These are phyloP conservation scores for Kluyveromyces aestuarii DNA, from an alignment of 805 yeast genomes.

Conservation along the genomic window DNA sequence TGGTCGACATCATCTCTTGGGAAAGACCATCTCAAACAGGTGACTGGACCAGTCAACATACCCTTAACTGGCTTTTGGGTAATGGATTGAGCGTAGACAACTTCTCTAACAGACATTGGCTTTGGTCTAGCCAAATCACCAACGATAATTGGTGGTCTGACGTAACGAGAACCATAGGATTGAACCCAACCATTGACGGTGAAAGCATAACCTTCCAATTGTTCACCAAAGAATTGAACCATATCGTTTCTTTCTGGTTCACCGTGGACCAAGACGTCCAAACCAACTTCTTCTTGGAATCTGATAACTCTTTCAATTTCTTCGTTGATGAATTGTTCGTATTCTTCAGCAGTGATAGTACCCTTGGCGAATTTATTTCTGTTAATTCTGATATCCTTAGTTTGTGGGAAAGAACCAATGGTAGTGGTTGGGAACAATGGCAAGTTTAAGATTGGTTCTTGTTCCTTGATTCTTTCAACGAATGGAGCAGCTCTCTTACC, in stretches of 20 bases:
- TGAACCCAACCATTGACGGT: constrained; percentile 99
- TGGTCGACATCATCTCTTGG: constrained; percentile 97
- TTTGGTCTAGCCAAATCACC: constrained; percentile 99
- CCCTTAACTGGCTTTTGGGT: constrained; percentile 97
- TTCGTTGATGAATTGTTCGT: constrained; percentile 92
- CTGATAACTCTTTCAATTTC: constrained; percentile 93
- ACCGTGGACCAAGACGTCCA: constrained; percentile 98
- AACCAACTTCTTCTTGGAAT: constrained; percentile 98
- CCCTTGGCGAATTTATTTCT: constrained; percentile 99
- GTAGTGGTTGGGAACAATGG: constrained; percentile 99
- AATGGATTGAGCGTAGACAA: constrained; percentile 96
- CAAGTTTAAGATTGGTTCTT: constrained; percentile 78
- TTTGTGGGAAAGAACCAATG: constrained; percentile 99
- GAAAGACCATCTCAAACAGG: constrained; percentile 99
- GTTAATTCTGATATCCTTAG: constrained; percentile 96
- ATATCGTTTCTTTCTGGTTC: constrained; percentile 99
- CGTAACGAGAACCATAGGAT: constrained; percentile 99
- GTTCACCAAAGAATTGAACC: constrained; percentile 99
- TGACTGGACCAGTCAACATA: constrained; percentile 99
- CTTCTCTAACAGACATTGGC: constrained; percentile 98
- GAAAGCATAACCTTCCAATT: constrained; percentile 96
- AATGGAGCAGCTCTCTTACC: constrained; percentile 82
- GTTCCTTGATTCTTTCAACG: constrained; percentile 79
- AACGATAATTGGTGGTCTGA: constrained; percentile 97
- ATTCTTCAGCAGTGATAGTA: constrained; percentile 86